A percentile compares a stretch with the other conserved stretches of the same genome.
Evolutionary conservation across 2,329 filamentous ascomycete species (phyloP).

Genomic region (Cyclaneusma minus): DNA sequence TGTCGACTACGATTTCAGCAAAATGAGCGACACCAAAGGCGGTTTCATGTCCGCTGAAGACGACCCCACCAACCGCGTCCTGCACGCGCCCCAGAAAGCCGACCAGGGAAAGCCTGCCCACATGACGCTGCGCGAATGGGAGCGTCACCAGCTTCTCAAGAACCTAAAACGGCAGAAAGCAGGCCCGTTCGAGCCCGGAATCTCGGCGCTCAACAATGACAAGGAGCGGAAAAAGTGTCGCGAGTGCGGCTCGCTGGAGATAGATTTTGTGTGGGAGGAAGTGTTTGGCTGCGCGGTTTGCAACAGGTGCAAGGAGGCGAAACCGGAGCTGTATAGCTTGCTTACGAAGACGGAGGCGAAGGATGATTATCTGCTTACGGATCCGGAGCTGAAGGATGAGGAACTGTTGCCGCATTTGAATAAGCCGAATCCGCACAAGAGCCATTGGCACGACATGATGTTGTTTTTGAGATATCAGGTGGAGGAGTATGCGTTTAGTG

Average conservation of each 20-base stretch:
- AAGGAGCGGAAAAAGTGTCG: conserved; percentile 58
- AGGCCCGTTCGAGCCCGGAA: conserved; percentile 75
- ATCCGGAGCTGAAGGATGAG: conserved; percentile 80
- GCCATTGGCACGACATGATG: conserved; percentile 98
- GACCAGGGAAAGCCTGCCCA: conserved; percentile 60
- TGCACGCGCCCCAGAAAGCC: conserved; percentile 36
- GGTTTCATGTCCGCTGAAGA: conserved; percentile 86
- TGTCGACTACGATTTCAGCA: conserved; percentile 94
- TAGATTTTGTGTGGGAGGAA: conserved; percentile 92
- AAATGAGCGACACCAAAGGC: conserved; percentile 96
- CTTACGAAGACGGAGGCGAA: conserved; percentile 93
- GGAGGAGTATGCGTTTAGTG: conserved; percentile 75
- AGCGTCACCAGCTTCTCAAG: conserved; percentile 60
- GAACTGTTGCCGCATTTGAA: conserved; percentile 77
- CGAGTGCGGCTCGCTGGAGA: conserved; percentile 72
- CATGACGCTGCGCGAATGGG: conserved; percentile 89
- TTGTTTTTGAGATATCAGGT: conserved; percentile 87
- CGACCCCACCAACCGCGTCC: conserved; percentile 74
- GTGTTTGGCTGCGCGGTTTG: conserved; percentile 66
- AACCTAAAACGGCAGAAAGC: conserved; percentile 57
- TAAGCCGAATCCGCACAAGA: conserved; percentile 86
- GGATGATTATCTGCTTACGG: conserved; percentile 89
- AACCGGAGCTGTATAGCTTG: conserved; percentile 83
- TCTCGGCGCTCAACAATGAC: conserved; percentile 56
- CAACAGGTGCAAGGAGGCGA: conserved; percentile 71